phyloP scores from a whole-genome alignment of 2,329 filamentous ascomycete genomes.

The Botrytis cinerea region DNA sequence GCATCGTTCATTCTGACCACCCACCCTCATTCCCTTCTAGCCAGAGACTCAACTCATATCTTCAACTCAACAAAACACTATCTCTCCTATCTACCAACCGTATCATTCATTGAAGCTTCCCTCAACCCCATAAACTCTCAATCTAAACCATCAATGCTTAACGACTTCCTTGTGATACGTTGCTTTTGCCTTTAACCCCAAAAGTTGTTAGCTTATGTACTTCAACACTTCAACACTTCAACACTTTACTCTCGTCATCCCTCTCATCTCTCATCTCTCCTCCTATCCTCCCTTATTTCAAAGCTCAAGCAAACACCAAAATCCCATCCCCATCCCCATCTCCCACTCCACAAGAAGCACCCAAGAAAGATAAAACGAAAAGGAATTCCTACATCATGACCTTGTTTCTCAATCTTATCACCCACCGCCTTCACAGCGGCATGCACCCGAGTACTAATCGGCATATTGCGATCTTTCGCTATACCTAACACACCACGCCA shows the following conservation, averaged over 20 bases:
- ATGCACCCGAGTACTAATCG: neutral
- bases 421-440: neutral
- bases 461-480: neutral
- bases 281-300: neutral
- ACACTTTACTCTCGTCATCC: no score
- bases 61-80: neutral
- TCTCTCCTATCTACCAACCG: neutral
- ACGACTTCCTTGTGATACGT: constrained; percentile 1
- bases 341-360: neutral
- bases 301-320: no score
- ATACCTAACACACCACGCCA: neutral
- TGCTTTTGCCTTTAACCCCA: neutral
- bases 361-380: neutral
- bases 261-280: no score
- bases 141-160: neutral
- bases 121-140: neutral
- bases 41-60: neutral
- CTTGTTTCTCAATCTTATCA: constrained; percentile 6
- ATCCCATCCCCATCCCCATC: no score
- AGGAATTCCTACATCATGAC: neutral
- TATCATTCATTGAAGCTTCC: neutral
- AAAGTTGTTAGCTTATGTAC: neutral
- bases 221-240: neutral
- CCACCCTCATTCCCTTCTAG: neutral
- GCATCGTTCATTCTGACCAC: neutral